Evolutionary conservation across 2,329 filamentous ascomycete species (phyloP), one percentile per base, ranked within the genome.

Genomic region (Arthrobotrys musiformis): DNA sequence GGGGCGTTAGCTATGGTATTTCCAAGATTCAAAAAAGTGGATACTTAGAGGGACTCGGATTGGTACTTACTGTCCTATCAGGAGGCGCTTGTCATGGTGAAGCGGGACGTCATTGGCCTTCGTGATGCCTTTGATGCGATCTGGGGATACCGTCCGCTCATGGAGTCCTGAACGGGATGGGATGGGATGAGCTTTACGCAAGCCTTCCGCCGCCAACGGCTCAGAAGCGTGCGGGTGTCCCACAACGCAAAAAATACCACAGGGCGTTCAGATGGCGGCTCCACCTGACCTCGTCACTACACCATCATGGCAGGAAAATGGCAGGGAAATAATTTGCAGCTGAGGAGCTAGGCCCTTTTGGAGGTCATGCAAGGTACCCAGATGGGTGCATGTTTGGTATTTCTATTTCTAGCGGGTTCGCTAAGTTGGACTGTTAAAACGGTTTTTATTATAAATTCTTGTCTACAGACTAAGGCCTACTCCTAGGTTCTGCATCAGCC

Each of bases 291-390:
- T 22, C 42, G 56, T 70, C 68, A 72, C 19, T 46, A 26, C 35
- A 26, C 24, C 33, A 28, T 66, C 22, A 58, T n/a, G 9, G 3
- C 37, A 15, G 15, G 8, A 24, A 5, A 5, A 35, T 35, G 22
- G 35, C 35, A 42, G 28, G 9, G 56, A 58, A 58, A 58, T 7
- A 24, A 58, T 15, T 40, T 54, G 2, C 66, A 70, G 54, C 66
- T 70, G 66, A 62, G 66, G 17, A 6, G 13, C 44, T 24, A 70
- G 42, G 56, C 44, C 44, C 56, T 60, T 46, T 46, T 19, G 24
- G 26, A 54, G 68, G 68, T 72, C 68, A 64, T 72, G 68, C 68
- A 70, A 70, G 67, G 67, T 24, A 70, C 67, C 40, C 56, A 62
- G 8, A 70, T 48, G 66, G 19, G 26, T 61, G 13, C 42, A 44